Base-by-base conservation (phyloP, 495 filamentous ascomycete genomes). In the Pyrenopolyporus hunteri region DNA sequence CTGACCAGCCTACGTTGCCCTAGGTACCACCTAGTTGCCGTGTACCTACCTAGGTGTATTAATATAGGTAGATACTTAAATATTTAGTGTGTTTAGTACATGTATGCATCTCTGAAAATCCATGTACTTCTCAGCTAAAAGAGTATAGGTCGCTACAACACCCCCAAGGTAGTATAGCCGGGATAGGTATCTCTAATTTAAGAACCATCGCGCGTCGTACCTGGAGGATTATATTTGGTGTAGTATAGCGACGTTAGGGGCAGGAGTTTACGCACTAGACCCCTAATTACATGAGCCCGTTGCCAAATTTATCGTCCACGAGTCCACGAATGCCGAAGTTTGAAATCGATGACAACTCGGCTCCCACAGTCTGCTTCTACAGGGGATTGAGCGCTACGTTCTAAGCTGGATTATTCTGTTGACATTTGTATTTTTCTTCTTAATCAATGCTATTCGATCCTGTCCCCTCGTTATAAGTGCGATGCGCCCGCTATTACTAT, bases 401-500 rank as follows among this genome's bases (percentile, higher is more conserved):
- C 22, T 29, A 26, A 29, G 17, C 45, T 19, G n/a, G 31, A 37
- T 6, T 8, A 25, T 20, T 14, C n/a, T 14, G 19, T 22, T 44
- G n/a, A 39, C 46, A 23, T 33, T 53, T 28, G 37, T 45, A 25
- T 37, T 26, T 14, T 29, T 40, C 32, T 23, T 29, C 14, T 46
- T 51, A 19, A 23, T 64, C 26, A 19, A 35, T 14, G 8, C 32
- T 37, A 13, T 33, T 51, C 49, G 8, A 44, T 58, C 26, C 22
- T 50, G 29, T 14, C 37, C 32, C 36, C 51, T 56, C 33, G 25
- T 58, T 16, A 39, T 60, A 53, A 46, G 56, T 60, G 51, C 63
- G 33, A 66, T 66, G 63, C 46, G 63, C 37, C 49, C 57, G 37
- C 39, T 57, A 52, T 22, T 29, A n/a, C n/a, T n/a, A n/a, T n/a